Base-by-base conservation (phyloP, 768 basidiomycete species). In the Xerocomellus intermedius region DNA sequence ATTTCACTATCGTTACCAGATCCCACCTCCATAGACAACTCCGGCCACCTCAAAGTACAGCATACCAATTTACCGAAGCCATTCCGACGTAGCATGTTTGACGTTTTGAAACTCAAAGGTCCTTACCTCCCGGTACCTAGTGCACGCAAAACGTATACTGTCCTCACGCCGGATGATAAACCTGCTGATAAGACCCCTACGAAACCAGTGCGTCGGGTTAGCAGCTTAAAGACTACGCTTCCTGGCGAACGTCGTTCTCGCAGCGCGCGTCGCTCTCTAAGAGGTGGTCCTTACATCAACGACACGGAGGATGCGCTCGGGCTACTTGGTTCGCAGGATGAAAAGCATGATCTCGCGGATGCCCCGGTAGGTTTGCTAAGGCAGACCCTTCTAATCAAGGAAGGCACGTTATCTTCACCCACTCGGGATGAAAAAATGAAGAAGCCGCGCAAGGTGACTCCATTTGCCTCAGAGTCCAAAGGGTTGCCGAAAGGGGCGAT, bases 31-130 rank as follows among this genome's bases (percentile, higher is more conserved):
- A 41, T 19, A 22, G 48, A 36, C 32, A 35, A 48, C 14, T 19
- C 48, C 13, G n/a, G 6, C 10, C 26, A 8, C 21, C 38, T 9
- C 14, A 42, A 24, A 10, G 42, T 32, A 13, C 33, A 24, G 14
- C 43, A 49, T n/a, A 13, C 28, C 19, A 10, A 24, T 24, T 41
- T 55, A 8, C 59, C 52, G 14, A 66, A 57, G 52, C 52, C 63
- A 36, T 58, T 57, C 46, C 62, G 59, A 32, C 64, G 54, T 14
- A 56, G 59, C 57, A 60, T 63, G 59, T 59, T 69, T 26, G 58
- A 62, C 42, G 53, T 69, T 9, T 43, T 71, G 46, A 64, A 49
- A 42, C 56, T 64, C 26, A 62, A 42, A 21, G 39, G 41, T 26
- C 37, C 50, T 38, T 35, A 46, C n/a, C 61, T 22, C 4, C 24